Evolutionary conservation across 306 rosid genomes (phyloP).

Genomic region (Vigna trinervia): DNA sequence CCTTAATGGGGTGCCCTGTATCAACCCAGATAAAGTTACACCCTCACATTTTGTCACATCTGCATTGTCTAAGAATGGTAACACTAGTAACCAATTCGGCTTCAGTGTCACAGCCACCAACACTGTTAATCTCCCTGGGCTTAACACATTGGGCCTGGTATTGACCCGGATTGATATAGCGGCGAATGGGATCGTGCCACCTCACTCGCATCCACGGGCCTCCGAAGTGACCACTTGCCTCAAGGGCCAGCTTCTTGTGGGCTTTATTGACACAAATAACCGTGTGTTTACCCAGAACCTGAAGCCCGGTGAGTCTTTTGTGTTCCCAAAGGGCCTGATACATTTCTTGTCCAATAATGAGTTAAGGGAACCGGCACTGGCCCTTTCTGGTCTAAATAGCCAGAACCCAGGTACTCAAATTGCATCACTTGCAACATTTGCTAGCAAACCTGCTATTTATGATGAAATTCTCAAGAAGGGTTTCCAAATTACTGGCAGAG

Average conservation of each 20-base stretch:
- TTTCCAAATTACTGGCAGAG: constrained; percentile 51
- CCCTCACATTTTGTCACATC: constrained; percentile 64
- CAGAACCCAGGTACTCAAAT: constrained; percentile 72
- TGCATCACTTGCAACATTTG: constrained; percentile 56
- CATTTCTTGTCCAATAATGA: constrained; percentile 67
- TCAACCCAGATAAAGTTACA: constrained; percentile 59
- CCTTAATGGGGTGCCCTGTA: constrained; percentile 70
- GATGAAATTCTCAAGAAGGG: constrained; percentile 48
- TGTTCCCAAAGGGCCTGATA: constrained; percentile 66
- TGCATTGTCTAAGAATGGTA: constrained; percentile 54
- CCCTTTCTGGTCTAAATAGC: constrained; percentile 68
- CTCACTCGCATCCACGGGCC: constrained; percentile 77
- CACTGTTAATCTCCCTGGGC: constrained; percentile 65
- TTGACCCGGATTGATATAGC: constrained; percentile 64
- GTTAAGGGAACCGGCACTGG: constrained; percentile 42
- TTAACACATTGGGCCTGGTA: constrained; percentile 74
- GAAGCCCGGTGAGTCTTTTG: constrained; percentile 67
- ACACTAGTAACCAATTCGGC: constrained; percentile 52
- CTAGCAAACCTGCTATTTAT: constrained; percentile 53
- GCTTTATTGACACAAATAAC: constrained; percentile 61
- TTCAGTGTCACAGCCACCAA: constrained; percentile 55
- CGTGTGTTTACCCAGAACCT: constrained; percentile 46
- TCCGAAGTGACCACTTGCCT: constrained; percentile 66
- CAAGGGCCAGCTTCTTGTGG: constrained; percentile 57
- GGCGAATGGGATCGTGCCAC: constrained; percentile 47